Conservation (phyloP, 345 rosid species). For the Euphorbia tirucalli region DNA sequence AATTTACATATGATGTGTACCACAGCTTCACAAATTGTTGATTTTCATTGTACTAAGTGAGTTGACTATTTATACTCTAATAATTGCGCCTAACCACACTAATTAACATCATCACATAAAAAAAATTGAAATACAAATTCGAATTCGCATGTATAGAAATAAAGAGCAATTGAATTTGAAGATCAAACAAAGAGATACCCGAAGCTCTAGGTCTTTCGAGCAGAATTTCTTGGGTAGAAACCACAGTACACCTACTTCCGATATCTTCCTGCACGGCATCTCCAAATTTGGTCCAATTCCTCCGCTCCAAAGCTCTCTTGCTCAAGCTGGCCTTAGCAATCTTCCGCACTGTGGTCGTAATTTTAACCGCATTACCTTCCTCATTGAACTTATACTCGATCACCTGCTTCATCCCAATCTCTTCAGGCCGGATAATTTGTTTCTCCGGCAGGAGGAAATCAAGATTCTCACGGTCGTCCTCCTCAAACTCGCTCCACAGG, state of each 20-base stretch:
- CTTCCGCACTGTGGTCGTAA: constrained; percentile 60
- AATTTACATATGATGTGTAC: not conserved
- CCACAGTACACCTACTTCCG: constrained; percentile 42
- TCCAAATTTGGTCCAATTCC: constrained; percentile 58
- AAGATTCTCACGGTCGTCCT: constrained; percentile 64
- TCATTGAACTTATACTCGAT: constrained; percentile 76
- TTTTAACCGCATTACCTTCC: constrained; percentile 55
- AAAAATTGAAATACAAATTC: too few species aligned
- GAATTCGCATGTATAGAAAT: too few species aligned
- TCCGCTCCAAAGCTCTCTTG: constrained; percentile 43
- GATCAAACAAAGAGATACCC: not conserved
- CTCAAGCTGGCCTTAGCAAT: constrained; percentile 47
- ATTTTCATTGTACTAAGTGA: not conserved
- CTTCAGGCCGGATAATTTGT: constrained; percentile 74
- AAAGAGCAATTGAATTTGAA: too few species aligned
- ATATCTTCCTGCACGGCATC: constrained; percentile 48
- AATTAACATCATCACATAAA: too few species aligned
- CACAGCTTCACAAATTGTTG: too few species aligned
- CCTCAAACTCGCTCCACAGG: constrained; percentile 82
- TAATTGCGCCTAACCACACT: too few species aligned
- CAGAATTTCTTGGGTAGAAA: constrained; percentile 53
- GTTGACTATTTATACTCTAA: not conserved
- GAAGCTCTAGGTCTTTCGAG: constrained; percentile 43
- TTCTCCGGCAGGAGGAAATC: constrained; percentile 70
- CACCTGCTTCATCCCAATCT: constrained; percentile 64